A percentile compares a stretch with the other conserved stretches of the same genome.
Evolutionary conservation across 176 grass and related monocot genomes (phyloP).

Genomic region (Puya raimondii): DNA sequence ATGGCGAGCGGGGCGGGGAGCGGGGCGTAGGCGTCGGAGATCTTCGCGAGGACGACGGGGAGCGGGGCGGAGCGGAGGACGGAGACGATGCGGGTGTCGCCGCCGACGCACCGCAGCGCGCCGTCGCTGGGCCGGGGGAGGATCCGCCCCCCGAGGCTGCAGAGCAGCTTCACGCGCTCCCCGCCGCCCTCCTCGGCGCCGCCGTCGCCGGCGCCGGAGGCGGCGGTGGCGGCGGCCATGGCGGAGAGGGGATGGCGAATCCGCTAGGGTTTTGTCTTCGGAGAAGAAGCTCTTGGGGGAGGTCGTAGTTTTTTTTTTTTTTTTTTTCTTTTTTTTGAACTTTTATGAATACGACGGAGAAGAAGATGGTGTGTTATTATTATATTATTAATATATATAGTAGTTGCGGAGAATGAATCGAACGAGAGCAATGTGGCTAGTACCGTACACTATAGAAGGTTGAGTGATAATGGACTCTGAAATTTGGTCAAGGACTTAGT

Average conservation of each 20-base stretch:
- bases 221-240: slow-evolving; percentile 42
- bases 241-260: neutral
- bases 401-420: too few species aligned
- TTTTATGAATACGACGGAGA: too few species aligned
- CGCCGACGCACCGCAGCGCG: slow-evolving; percentile 77
- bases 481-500: too few species aligned
- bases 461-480: too few species aligned
- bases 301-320: too few species aligned
- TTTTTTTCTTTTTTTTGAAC: too few species aligned
- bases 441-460: too few species aligned
- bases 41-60: slow-evolving; percentile 32
- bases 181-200: neutral
- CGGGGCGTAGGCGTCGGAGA: slow-evolving; percentile 51
- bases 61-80: slow-evolving; percentile 45
- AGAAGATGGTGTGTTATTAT: too few species aligned
- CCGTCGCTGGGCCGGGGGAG: slow-evolving; percentile 84
- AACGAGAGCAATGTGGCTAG: too few species aligned
- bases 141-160: slow-evolving; percentile 78
- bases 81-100: slow-evolving; percentile 90
- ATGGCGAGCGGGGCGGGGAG: slow-evolving; percentile 41
- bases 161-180: slow-evolving; percentile 65
- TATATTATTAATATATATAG: too few species aligned
- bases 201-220: slow-evolving; percentile 15
- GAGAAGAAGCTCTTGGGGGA: too few species aligned
- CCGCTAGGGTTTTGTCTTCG: slow-evolving; percentile 5